Conservation (phyloP, 805 yeast species). For the Sugiyamaella americana region DNA sequence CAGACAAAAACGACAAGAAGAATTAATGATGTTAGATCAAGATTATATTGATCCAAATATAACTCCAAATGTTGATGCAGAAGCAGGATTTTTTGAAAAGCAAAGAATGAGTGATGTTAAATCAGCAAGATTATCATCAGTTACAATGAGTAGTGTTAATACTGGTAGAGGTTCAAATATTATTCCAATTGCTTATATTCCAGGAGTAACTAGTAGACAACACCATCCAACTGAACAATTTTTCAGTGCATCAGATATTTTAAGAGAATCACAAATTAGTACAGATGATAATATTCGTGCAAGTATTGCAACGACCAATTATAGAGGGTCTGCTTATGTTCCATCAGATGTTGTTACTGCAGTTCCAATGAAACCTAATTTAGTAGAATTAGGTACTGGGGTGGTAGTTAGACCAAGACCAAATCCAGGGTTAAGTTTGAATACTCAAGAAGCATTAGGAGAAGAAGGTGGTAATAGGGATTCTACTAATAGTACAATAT, state of each 20-base stretch:
- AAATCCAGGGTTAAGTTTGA: background rate
- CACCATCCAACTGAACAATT: slow-evolving; percentile 22
- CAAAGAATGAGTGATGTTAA: slow-evolving; percentile 4
- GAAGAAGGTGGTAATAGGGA: slow-evolving; percentile 15
- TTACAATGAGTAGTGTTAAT: slow-evolving; percentile 33
- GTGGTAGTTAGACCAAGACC: background rate
- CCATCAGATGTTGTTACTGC: slow-evolving; percentile 56
- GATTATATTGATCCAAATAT: background rate
- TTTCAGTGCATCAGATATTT: slow-evolving; percentile 24
- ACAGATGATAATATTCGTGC: slow-evolving; percentile 27
- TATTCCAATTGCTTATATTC: slow-evolving; percentile 87
- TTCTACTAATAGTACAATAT: slow-evolving; percentile 35
- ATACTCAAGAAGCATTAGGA: background rate
- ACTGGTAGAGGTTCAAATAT: slow-evolving; percentile 82
- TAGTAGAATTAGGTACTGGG: slow-evolving; percentile 47
- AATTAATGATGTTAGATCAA: background rate
- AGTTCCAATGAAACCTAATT: slow-evolving; percentile 64
- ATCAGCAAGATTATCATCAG: slow-evolving; percentile 17
- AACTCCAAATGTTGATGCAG: slow-evolving; percentile 11
- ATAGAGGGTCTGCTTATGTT: slow-evolving; percentile 37
- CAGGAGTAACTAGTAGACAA: slow-evolving; percentile 59
- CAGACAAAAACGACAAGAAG: background rate
- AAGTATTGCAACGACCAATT: slow-evolving; percentile 36
- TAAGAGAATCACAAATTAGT: slow-evolving; percentile 21
- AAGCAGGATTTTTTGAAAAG: slow-evolving; percentile 13